These are phyloP conservation scores for Neoboletus brunneissimus DNA, from an alignment of 768 basidiomycete genomes.

Conservation along the genomic window DNA sequence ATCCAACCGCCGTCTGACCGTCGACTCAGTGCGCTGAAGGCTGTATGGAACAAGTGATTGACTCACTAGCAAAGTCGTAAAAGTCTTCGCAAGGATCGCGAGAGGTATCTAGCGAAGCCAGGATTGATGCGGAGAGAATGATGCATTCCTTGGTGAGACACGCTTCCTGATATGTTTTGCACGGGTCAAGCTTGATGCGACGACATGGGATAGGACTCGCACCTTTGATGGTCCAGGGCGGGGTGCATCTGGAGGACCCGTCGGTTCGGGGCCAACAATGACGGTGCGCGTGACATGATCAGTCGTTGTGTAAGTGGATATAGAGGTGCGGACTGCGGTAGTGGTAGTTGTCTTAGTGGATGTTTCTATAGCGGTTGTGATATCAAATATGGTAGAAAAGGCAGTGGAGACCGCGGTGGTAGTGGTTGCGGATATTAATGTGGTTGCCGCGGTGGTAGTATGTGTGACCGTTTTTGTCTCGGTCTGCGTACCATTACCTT, in stretches of 20 bases:
- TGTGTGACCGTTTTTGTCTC: constrained; percentile 33
- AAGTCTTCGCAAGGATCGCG: constrained; percentile 96
- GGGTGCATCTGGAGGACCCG: constrained; percentile 46
- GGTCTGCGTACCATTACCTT: constrained; percentile 35
- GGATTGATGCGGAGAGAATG: constrained; percentile 73
- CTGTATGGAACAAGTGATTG: neutral
- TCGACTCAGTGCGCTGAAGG: constrained; percentile 3
- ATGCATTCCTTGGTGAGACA: constrained; percentile 84
- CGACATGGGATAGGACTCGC: neutral
- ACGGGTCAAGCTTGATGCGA: neutral
- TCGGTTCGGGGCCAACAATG: constrained; percentile 40
- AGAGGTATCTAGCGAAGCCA: constrained; percentile 73
- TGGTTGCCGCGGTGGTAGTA: constrained; percentile 31
- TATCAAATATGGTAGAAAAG: constrained; percentile 32
- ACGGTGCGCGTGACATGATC: constrained; percentile 39
- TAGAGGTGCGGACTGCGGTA: constrained; percentile 36
- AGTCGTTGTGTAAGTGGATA: constrained; percentile 39
- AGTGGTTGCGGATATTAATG: constrained; percentile 29
- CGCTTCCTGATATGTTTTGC: constrained; percentile 41
- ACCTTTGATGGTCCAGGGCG: constrained; percentile 61
- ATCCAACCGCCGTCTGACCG: constrained; percentile 84
- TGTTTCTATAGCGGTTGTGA: constrained; percentile 40
- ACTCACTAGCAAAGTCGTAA: constrained; percentile 88
- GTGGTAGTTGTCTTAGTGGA: constrained; percentile 39
- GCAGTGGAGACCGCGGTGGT: constrained; percentile 36